phyloP scores from a whole-genome alignment of 306 rosid genomes.

The Trichosanthes cucumerina region DNA sequence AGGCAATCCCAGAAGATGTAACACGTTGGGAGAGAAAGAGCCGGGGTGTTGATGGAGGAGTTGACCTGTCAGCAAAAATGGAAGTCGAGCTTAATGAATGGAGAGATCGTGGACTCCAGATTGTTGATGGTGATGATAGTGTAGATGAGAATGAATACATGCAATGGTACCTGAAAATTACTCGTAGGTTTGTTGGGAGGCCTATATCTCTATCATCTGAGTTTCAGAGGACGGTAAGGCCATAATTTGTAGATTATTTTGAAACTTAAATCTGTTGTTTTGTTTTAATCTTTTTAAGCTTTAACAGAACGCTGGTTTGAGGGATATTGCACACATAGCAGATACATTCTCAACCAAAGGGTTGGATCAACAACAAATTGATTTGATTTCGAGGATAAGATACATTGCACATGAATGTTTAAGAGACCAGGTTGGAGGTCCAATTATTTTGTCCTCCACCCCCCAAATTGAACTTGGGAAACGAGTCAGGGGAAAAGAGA shows the following conservation, averaged over 20 bases:
- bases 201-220: conserved; percentile 95
- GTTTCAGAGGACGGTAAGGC: conserved; percentile 95
- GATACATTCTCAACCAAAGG: conserved; percentile 84
- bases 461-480: conserved; percentile 68
- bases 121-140: conserved; percentile 64
- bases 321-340: conserved; percentile 87
- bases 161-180: conserved; percentile 79
- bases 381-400: conserved; percentile 71
- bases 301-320: conserved; percentile 88
- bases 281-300: conserved; percentile 7
- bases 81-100: conserved; percentile 82
- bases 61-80: conserved; percentile 94
- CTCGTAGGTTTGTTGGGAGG: conserved; percentile 96
- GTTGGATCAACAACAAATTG: conserved; percentile 71
- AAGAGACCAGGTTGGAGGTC: conserved; percentile 92
- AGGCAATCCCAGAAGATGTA: conserved; percentile 84
- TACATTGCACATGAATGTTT: conserved; percentile 79
- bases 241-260: conserved; percentile 15
- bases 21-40: conserved; percentile 98
- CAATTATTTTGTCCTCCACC: conserved; percentile 34
- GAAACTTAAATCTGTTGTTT: conserved; percentile 2
- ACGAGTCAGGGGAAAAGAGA: conserved; percentile 83
- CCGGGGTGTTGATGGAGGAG: conserved; percentile 98
- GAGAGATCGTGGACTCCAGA: conserved; percentile 55
- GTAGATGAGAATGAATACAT: conserved; percentile 76